A percentile compares a stretch with the other conserved stretches of the same genome.
Conservation (phyloP, 371 early-diverging fungal genomes). For the Mucor plumbeus region DNA sequence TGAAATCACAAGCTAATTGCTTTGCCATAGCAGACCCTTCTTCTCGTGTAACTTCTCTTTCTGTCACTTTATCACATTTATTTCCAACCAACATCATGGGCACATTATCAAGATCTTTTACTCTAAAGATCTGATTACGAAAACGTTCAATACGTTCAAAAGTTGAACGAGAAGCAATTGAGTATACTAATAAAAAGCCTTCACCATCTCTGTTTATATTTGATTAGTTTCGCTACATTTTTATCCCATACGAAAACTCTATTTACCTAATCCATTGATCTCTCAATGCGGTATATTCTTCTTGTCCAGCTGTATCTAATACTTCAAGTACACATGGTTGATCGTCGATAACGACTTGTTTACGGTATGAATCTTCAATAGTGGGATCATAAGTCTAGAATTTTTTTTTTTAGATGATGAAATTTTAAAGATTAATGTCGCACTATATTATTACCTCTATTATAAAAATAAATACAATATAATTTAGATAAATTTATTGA, state of each 20-base stretch:
- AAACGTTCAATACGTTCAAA: conserved; percentile 84
- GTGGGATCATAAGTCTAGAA: conserved; percentile 45
- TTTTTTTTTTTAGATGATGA: background rate
- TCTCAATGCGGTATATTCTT: conserved; percentile 85
- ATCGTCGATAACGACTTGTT: conserved; percentile 89
- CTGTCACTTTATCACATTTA: conserved; percentile 82
- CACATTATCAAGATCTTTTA: conserved; percentile 80
- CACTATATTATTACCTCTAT: conserved; percentile 76
- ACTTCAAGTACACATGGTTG: conserved; percentile 90
- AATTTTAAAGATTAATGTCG: conserved; percentile 65
- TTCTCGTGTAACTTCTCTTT: conserved; percentile 76
- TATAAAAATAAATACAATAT: background rate
- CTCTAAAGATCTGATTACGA: conserved; percentile 81
- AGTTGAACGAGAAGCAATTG: conserved; percentile 81
- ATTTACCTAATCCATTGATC: conserved; percentile 90
- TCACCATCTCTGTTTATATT: conserved; percentile 73
- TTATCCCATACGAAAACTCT: background rate
- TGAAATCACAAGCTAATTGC: conserved; percentile 69
- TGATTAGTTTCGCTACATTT: background rate
- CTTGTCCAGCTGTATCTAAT: conserved; percentile 92
- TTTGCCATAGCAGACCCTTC: conserved; percentile 80
- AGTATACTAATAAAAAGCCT: conserved; percentile 88
- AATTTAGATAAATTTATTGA: background rate
- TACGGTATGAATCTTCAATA: conserved; percentile 57
- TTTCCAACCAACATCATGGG: conserved; percentile 93